Conservation (phyloP, 1,284 basidiomycete genomes). For the Leccinum huronense region DNA sequence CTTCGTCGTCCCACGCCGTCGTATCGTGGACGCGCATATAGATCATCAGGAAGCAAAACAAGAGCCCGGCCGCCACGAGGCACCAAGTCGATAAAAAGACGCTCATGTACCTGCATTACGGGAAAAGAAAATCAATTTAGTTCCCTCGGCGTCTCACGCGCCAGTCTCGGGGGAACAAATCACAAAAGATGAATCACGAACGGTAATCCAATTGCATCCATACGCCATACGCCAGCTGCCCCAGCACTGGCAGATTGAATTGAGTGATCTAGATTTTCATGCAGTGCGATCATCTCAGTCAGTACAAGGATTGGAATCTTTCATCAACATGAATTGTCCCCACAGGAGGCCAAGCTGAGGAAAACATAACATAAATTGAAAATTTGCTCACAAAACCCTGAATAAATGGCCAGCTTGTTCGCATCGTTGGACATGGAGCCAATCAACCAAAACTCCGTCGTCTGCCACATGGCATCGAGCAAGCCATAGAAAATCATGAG, state of each 20-base stretch:
- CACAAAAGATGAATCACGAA: conserved; percentile 12
- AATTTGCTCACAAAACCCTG: conserved; percentile 40
- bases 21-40: conserved; percentile 32
- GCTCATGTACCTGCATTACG: conserved; percentile 17
- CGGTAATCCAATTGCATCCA: conserved; percentile 33
- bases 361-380: background rate
- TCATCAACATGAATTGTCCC: background rate
- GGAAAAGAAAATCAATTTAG: background rate
- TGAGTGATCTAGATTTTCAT: conserved; percentile 30
- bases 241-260: conserved; percentile 35
- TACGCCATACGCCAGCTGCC: conserved; percentile 39
- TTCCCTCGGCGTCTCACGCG: background rate
- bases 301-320: background rate
- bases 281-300: background rate
- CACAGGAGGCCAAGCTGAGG: background rate
- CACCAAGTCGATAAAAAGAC: conserved; percentile 36
- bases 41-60: conserved; percentile 36
- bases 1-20: conserved; percentile 33
- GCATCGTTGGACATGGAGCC: conserved; percentile 43
- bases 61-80: conserved; percentile 29
- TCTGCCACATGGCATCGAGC: conserved; percentile 45
- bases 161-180: background rate
- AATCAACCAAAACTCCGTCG: conserved; percentile 40
- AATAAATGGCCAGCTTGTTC: conserved; percentile 39
- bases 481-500: conserved; percentile 43